Base-by-base conservation (phyloP, 2,329 filamentous ascomycete genomes). In the Xylariaceae sp. region DNA sequence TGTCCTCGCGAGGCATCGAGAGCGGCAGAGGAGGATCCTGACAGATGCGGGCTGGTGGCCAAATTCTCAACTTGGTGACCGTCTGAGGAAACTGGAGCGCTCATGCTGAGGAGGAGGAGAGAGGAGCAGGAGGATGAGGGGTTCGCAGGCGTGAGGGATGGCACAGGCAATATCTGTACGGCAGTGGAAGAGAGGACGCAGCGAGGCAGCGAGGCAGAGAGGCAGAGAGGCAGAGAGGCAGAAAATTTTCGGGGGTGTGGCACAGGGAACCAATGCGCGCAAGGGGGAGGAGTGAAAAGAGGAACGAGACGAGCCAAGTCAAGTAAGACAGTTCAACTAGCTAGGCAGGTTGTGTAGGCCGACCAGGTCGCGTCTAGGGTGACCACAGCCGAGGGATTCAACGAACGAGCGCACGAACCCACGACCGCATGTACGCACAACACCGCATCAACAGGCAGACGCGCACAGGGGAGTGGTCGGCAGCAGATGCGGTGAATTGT, bases 1-100 rank as follows among this genome's bases (percentile, higher is more conserved):
- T 83, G 75, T 81, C 76, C 72, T 83, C 79, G 71, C 80, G 79
- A 76, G 79, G 78, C 80, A 83, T 83, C 74, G 72, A 79, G 74
- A 65, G 67, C 63, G 60, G 65, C 63, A 56, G 67, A 49, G 46
- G 64, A 53, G 61, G 65, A 59, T 57, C 57, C 63, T 62, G 64
- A 61, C 54, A 67, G 63, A 61, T 61, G 59, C 57, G 68, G 61
- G 59, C 68, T 66, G 59, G 67, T 63, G 60, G 71, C 66, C 65
- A 69, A 67, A 58, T 65, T 62, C 57, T 68, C 64, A 65, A 67
- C 68, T 66, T 64, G 66, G 63, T 63, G 69, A 63, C 68, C 65
- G 65, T 68, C 64, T 63, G 65, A 66, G 61, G 56, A 60, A 60
- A 63, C 56, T 60, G 66, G 65, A 61, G 65, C 63, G 63, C 63